Evolutionary conservation across 75 land plant genomes (phyloP).

Genomic region (Adiantum capillusveneris): DNA sequence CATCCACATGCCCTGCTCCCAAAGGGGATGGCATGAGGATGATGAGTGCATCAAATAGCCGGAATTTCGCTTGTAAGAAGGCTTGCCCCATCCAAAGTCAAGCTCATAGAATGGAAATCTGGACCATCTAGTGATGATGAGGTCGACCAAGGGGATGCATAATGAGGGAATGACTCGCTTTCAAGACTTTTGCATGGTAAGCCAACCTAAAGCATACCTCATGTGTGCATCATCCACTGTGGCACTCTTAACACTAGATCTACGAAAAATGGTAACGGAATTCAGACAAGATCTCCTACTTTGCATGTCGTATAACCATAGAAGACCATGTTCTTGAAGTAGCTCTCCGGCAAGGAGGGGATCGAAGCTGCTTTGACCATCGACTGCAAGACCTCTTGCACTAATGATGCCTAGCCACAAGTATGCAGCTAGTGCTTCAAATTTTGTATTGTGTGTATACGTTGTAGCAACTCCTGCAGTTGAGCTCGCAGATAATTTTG

Average conservation of each 20-base stretch:
- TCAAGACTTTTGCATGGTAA: constrained; percentile 4
- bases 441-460: no score
- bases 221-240: constrained; percentile 19
- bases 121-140: no score
- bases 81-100: no score
- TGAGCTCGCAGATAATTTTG: no score
- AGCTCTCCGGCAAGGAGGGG: constrained; percentile 13
- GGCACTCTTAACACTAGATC: not conserved
- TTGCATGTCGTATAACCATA: constrained; percentile 5
- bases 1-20: no score
- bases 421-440: no score
- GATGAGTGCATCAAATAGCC: no score
- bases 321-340: constrained; percentile 27
- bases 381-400: constrained; percentile 24
- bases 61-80: no score
- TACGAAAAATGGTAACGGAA: constrained; percentile 8
- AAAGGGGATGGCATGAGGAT: no score
- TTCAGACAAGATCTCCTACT: constrained; percentile 8
- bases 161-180: not conserved
- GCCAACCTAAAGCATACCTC: constrained; percentile 19
- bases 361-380: constrained; percentile 16
- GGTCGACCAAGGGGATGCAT: no score
- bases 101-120: no score
- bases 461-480: no score
- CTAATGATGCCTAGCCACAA: not conserved